A percentile compares a stretch with the other conserved stretches of the same genome.
These are phyloP conservation scores for Acanthamoeba divionensis DNA, from an alignment of 208 protist genomes.

Conservation along the genomic window DNA sequence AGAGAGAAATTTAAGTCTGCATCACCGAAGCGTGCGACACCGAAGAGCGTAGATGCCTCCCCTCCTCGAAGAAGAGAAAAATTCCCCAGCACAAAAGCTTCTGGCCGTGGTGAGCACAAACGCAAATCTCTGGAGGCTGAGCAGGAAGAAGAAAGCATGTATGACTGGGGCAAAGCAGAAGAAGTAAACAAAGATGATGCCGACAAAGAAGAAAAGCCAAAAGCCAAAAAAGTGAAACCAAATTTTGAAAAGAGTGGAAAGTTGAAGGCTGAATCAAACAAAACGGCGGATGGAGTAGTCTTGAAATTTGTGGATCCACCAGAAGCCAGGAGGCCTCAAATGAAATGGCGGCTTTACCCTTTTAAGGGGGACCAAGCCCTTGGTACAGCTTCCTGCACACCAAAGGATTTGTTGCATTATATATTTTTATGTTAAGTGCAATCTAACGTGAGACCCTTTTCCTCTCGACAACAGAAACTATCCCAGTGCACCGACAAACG, in stretches of 20 bases:
- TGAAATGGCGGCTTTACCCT: slow-evolving; percentile 78
- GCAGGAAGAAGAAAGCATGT: not conserved
- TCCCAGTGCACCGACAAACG: slow-evolving; percentile 69
- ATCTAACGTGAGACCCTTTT: not conserved
- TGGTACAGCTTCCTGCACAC: slow-evolving; percentile 40
- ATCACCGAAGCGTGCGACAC: too few species aligned
- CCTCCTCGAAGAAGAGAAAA: too few species aligned
- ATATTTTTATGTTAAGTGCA: not conserved
- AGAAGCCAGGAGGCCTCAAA: slow-evolving; percentile 71
- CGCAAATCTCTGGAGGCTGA: not conserved
- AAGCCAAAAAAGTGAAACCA: slow-evolving; percentile 68
- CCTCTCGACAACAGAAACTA: slow-evolving; percentile 55
- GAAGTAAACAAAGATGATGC: not conserved
- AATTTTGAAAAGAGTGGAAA: slow-evolving; percentile 74
- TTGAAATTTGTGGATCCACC: slow-evolving; percentile 77
- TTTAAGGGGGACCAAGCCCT: slow-evolving; percentile 78
- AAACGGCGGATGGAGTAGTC: slow-evolving; percentile 59
- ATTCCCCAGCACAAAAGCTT: too few species aligned
- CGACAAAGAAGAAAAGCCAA: not conserved
- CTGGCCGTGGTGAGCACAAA: not conserved
- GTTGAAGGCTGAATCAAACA: slow-evolving; percentile 35
- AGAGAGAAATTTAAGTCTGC: too few species aligned
- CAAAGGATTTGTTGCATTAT: not conserved
- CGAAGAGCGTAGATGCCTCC: too few species aligned
- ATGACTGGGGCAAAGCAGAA: slow-evolving; percentile 32